These are phyloP conservation scores for Stagonosporopsis tanaceti DNA, from an alignment of 2,329 filamentous ascomycete genomes.

Conservation along the genomic window DNA sequence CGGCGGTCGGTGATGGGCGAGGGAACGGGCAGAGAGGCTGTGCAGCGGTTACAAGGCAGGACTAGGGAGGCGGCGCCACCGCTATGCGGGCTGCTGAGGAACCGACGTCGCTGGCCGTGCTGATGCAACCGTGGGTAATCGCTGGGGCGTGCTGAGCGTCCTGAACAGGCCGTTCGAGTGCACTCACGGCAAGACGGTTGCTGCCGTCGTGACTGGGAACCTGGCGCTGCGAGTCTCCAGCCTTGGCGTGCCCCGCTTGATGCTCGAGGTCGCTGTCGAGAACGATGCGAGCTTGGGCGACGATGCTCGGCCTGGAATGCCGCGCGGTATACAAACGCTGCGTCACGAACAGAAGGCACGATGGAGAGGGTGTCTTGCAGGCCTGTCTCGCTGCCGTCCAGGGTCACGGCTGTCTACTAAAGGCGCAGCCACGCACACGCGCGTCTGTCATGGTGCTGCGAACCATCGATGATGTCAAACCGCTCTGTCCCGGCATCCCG, in stretches of 20 bases:
- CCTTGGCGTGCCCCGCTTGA: slow-evolving; percentile 34
- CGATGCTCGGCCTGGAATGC: neutral
- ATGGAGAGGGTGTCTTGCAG: slow-evolving; percentile 3
- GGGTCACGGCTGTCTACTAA: slow-evolving; percentile 1
- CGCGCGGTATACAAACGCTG: slow-evolving; percentile 15
- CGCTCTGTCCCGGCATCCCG: neutral
- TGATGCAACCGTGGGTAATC: slow-evolving; percentile 34
- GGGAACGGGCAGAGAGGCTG: slow-evolving; percentile 40
- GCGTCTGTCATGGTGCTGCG: slow-evolving; percentile 17
- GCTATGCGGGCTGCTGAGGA: slow-evolving; percentile 21
- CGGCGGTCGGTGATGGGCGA: slow-evolving; percentile 26
- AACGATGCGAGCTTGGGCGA: slow-evolving; percentile 6
- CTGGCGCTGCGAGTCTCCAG: slow-evolving; percentile 13
- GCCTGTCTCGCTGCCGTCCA: neutral
- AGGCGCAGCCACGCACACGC: slow-evolving; percentile 18
- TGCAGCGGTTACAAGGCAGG: slow-evolving; percentile 37
- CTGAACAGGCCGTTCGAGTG: neutral
- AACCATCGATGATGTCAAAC: slow-evolving; percentile 16
- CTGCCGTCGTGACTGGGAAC: slow-evolving; percentile 11
- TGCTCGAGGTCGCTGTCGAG: neutral
- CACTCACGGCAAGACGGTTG: neutral
- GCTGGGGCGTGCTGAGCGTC: slow-evolving; percentile 10
- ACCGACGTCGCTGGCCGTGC: slow-evolving; percentile 24
- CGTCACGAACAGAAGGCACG: neutral
- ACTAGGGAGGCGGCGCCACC: slow-evolving; percentile 25